These are phyloP conservation scores for Shiraia bambusicola DNA, from an alignment of 2,329 filamentous ascomycete species.

Conservation along the genomic window DNA sequence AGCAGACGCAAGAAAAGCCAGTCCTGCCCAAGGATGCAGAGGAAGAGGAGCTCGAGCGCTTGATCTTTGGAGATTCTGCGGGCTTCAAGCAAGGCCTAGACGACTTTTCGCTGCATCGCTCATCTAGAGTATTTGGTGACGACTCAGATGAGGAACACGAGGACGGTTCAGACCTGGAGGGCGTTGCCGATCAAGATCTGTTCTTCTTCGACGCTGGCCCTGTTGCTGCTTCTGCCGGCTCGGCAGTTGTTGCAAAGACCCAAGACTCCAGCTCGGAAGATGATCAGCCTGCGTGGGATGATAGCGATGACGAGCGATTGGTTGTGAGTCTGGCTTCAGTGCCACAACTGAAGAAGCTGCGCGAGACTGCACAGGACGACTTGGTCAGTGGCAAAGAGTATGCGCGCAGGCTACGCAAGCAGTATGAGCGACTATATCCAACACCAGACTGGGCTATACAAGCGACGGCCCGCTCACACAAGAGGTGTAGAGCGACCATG, in stretches of 20 bases:
- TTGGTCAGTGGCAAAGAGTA: slow-evolving; percentile 86
- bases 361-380: slow-evolving; percentile 79
- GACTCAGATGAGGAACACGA: slow-evolving; percentile 51
- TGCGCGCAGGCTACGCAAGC: slow-evolving; percentile 72
- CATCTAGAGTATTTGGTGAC: slow-evolving; percentile 31
- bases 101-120: slow-evolving; percentile 51
- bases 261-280: slow-evolving; percentile 42
- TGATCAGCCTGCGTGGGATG: slow-evolving; percentile 73
- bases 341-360: slow-evolving; percentile 77
- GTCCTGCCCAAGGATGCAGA: slow-evolving; percentile 70
- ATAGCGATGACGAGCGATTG: slow-evolving; percentile 91
- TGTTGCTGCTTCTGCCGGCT: slow-evolving; percentile 44
- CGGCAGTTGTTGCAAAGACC: slow-evolving; percentile 45
- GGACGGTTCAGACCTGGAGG: slow-evolving; percentile 55
- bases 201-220: slow-evolving; percentile 78
- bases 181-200: slow-evolving; percentile 75
- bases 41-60: slow-evolving; percentile 80
- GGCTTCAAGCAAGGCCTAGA: slow-evolving; percentile 77
- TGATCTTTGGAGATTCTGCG: slow-evolving; percentile 85
- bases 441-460: slow-evolving; percentile 62
- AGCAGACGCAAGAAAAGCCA: slow-evolving; percentile 25
- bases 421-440: slow-evolving; percentile 67
- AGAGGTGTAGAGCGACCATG: slow-evolving; percentile 51
- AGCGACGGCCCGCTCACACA: slow-evolving; percentile 45
- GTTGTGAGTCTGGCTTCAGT: slow-evolving; percentile 78